Evolutionary conservation across 129 eudicot genomes (phyloP).

Genomic region (Flaveria bidentis): DNA sequence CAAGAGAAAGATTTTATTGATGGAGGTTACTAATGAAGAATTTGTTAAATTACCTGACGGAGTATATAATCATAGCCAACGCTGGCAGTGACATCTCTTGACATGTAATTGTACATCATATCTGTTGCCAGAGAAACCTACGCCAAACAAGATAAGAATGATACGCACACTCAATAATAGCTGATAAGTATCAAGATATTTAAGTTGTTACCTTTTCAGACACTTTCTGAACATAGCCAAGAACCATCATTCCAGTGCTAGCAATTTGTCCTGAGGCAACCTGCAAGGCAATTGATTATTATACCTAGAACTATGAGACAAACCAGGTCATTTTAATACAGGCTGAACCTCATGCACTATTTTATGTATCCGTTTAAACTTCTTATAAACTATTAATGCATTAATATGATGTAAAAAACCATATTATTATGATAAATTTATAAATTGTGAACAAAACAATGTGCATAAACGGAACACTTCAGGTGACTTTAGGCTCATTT

Average conservation of each 20-base stretch:
- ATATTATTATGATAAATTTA: neutral
- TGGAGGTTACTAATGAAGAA: neutral
- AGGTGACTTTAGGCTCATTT: neutral
- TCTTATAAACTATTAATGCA: neutral
- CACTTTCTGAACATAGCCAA: slow-evolving; percentile 89
- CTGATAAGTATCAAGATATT: neutral
- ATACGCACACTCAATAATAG: neutral
- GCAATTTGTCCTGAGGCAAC: slow-evolving; percentile 94
- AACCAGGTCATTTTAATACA: neutral
- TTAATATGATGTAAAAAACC: neutral
- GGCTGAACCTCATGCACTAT: neutral
- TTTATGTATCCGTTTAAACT: neutral
- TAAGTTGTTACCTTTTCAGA: slow-evolving; percentile 63
- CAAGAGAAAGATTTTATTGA: neutral
- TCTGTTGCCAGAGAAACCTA: slow-evolving; percentile 94
- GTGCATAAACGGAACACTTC: neutral
- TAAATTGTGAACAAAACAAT: neutral
- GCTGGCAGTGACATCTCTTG: slow-evolving; percentile 84
- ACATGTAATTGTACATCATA: slow-evolving; percentile 80
- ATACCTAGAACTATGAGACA: neutral
- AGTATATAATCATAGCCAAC: slow-evolving; percentile 88
- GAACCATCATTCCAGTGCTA: slow-evolving; percentile 84
- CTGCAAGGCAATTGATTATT: slow-evolving; percentile 37
- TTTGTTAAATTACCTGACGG: slow-evolving; percentile 64
- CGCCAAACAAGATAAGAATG: neutral